phyloP scores from a whole-genome alignment of 345 rosid genomes.

The Camelina laxa region DNA sequence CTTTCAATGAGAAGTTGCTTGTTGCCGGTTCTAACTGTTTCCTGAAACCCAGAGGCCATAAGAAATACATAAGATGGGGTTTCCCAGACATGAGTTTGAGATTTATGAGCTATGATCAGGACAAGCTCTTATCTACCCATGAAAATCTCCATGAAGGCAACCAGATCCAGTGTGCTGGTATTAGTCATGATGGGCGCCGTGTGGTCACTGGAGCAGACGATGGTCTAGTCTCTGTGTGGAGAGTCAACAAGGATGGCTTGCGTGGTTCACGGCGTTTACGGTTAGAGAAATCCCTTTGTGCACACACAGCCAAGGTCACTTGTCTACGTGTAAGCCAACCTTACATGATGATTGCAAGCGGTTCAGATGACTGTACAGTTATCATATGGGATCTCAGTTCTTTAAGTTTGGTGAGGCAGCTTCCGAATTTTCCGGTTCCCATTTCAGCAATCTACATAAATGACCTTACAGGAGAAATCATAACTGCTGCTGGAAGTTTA shows the following conservation, averaged over 20 bases:
- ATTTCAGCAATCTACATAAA: constrained; percentile 82
- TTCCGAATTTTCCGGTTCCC: constrained; percentile 72
- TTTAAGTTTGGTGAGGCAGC: constrained; percentile 74
- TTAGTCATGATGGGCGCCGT: constrained; percentile 85
- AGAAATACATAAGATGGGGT: constrained; percentile 86
- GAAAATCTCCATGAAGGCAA: constrained; percentile 93
- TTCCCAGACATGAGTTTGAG: constrained; percentile 92
- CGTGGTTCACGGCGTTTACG: constrained; percentile 55
- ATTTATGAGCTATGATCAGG: constrained; percentile 93
- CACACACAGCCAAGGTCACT: constrained; percentile 73
- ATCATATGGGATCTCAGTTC: constrained; percentile 94
- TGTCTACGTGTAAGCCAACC: constrained; percentile 93
- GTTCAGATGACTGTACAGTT: constrained; percentile 90
- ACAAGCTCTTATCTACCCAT: constrained; percentile 79
- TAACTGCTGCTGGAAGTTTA: constrained; percentile 84
- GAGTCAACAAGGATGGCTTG: constrained; percentile 62
- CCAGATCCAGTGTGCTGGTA: constrained; percentile 81
- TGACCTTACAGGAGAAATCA: constrained; percentile 84
- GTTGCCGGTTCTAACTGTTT: constrained; percentile 62
- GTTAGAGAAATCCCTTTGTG: constrained; percentile 75
- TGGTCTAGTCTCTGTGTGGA: constrained; percentile 81
- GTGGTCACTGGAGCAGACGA: constrained; percentile 91
- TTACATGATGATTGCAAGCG: constrained; percentile 88
- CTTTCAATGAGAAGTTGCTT: constrained; percentile 72
- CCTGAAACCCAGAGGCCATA: constrained; percentile 81